These are phyloP conservation scores for Myxozyma melibiosi DNA, from an alignment of 805 yeast genomes.

Conservation along the genomic window DNA sequence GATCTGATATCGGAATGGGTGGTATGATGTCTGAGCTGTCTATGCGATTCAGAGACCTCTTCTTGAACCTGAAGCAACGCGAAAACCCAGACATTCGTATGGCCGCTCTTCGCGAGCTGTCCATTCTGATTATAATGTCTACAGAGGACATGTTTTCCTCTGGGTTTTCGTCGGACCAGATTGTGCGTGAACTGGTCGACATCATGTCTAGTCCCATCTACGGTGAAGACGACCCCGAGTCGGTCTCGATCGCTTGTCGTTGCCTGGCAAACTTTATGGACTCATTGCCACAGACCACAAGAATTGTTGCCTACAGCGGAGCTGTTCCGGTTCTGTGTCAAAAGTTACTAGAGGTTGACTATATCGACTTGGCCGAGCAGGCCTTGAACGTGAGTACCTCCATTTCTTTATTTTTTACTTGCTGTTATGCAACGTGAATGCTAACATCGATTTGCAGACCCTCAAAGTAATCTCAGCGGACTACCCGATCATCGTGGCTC, in stretches of 20 bases:
- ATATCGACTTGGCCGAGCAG: constrained; percentile 91
- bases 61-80: constrained; percentile 36
- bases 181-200: constrained; percentile 57
- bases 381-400: constrained; percentile 61
- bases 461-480: constrained; percentile 43
- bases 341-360: constrained; percentile 72
- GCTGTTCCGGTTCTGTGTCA: constrained; percentile 66
- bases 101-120: constrained; percentile 41
- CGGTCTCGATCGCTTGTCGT: constrained; percentile 82
- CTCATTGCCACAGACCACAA: constrained; percentile 64
- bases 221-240: constrained; percentile 63
- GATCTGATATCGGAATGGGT: constrained; percentile 27
- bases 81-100: constrained; percentile 40
- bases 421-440: too few relatives aligned
- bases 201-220: constrained; percentile 61
- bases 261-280: constrained; percentile 81
- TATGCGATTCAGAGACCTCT: constrained; percentile 35
- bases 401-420: constrained; percentile 65
- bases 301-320: constrained; percentile 63
- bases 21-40: constrained; percentile 37
- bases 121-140: constrained; percentile 41
- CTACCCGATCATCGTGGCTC: constrained; percentile 44
- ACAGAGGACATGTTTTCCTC: constrained; percentile 39
- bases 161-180: constrained; percentile 57
- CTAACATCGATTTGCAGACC: constrained; percentile 51